Conservation (phyloP, 805 yeast genomes). For the Grigorovia jiainica region DNA sequence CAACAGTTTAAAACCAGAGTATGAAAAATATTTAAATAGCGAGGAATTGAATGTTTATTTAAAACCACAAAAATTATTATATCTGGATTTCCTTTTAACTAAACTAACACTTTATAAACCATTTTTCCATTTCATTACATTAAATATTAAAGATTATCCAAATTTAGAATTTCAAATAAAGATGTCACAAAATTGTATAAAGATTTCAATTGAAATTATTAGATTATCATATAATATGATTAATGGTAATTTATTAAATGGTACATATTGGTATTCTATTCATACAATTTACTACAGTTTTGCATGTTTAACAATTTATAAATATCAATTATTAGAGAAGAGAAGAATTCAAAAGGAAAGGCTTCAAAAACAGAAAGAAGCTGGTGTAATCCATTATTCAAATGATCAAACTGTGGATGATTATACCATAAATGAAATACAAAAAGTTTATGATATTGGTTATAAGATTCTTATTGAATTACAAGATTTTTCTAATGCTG, state of each 20-base stretch:
- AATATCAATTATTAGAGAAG: slow-evolving; percentile 9
- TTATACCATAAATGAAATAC: slow-evolving; percentile 26
- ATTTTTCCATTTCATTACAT: slow-evolving; percentile 58
- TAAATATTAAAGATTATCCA: slow-evolving; percentile 32
- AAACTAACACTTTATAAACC: slow-evolving; percentile 79
- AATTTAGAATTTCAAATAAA: slow-evolving; percentile 49
- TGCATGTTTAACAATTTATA: slow-evolving; percentile 67
- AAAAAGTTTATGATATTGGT: slow-evolving; percentile 63
- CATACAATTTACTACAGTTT: slow-evolving; percentile 84
- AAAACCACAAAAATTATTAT: slow-evolving; percentile 66
- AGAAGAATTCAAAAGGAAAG: background rate
- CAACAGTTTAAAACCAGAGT: slow-evolving; percentile 58
- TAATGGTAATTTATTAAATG: slow-evolving; percentile 57
- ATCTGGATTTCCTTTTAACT: slow-evolving; percentile 64
- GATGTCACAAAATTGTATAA: slow-evolving; percentile 74
- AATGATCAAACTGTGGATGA: background rate
- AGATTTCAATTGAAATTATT: slow-evolving; percentile 75
- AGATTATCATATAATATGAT: slow-evolving; percentile 75
- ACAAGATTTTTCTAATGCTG: slow-evolving; percentile 63
- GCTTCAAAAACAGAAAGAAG: background rate
- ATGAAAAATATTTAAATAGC: slow-evolving; percentile 39
- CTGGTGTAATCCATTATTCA: background rate
- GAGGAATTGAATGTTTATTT: slow-evolving; percentile 34
- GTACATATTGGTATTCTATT: slow-evolving; percentile 87
- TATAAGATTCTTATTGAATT: slow-evolving; percentile 53